These are phyloP conservation scores for Ustilago lituana DNA, from an alignment of 1,284 basidiomycete species.

Conservation along the genomic window DNA sequence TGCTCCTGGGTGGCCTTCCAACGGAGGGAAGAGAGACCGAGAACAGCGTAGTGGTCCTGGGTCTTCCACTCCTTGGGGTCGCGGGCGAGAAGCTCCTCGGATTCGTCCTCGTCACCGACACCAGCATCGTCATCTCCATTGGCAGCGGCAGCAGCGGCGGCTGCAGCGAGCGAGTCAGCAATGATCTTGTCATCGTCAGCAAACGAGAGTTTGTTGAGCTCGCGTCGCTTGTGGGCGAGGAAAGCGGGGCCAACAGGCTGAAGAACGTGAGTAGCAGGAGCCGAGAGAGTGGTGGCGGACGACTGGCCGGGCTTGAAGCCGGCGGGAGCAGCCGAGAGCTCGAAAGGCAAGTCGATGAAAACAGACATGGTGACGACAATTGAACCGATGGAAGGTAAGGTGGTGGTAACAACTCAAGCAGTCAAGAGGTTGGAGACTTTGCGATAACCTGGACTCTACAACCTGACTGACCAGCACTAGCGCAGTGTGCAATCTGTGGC, in stretches of 20 bases:
- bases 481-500: too few species aligned
- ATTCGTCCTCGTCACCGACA: constrained; percentile 90
- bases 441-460: too few species aligned
- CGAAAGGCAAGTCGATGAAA: constrained; percentile 57
- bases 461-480: too few species aligned
- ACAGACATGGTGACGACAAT: constrained; percentile 54
- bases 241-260: constrained; percentile 63
- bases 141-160: constrained; percentile 72
- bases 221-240: constrained; percentile 61
- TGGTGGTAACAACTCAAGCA: background rate
- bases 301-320: constrained; percentile 60
- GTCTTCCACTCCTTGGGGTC: constrained; percentile 99
- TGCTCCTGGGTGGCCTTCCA: constrained; percentile 89
- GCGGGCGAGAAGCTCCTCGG: constrained; percentile 75
- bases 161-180: constrained; percentile 39
- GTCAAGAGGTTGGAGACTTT: too few species aligned
- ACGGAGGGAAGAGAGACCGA: constrained; percentile 89
- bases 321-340: constrained; percentile 58
- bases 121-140: constrained; percentile 82
- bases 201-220: constrained; percentile 59
- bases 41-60: constrained; percentile 97
- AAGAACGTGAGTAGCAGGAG: constrained; percentile 45
- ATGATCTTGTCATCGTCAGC: constrained; percentile 62
- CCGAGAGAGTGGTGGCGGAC: constrained; percentile 51
- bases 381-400: constrained; percentile 6